phyloP scores from a whole-genome alignment of 2,329 filamentous ascomycete species.

The Penicillium sp. region DNA sequence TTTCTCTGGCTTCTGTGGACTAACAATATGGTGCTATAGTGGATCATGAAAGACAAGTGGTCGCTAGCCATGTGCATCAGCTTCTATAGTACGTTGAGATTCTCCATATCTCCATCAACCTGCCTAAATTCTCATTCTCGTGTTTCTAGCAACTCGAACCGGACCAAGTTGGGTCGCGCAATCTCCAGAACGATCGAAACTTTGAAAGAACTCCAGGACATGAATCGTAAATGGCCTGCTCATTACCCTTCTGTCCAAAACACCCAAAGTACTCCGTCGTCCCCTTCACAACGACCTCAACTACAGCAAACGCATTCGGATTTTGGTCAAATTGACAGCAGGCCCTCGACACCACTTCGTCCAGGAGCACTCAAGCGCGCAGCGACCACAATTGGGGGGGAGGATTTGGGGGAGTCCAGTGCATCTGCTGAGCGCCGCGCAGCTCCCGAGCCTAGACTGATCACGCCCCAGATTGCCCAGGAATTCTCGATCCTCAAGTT shows the following conservation, averaged over 20 bases:
- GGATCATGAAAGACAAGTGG: constrained; percentile 68
- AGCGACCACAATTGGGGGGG: constrained; percentile 70
- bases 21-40: constrained; percentile 33
- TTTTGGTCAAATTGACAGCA: constrained; percentile 28
- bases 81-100: constrained; percentile 69
- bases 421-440: constrained; percentile 66
- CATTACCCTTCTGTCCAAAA: constrained; percentile 75
- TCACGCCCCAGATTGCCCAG: constrained; percentile 89
- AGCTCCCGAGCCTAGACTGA: constrained; percentile 74
- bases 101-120: neutral
- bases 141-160: constrained; percentile 73
- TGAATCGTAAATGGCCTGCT: constrained; percentile 90
- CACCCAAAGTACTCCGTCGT: constrained; percentile 29
- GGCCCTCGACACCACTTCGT: constrained; percentile 41
- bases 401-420: constrained; percentile 71
- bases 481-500: constrained; percentile 96
- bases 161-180: constrained; percentile 80
- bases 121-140: constrained; percentile 18
- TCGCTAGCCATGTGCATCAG: constrained; percentile 86
- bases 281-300: constrained; percentile 38
- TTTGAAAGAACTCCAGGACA: constrained; percentile 79
- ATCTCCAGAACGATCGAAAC: constrained; percentile 87
- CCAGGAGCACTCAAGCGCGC: constrained; percentile 68
- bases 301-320: constrained; percentile 43
- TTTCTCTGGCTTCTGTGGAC: neutral